These are phyloP conservation scores for Claviceps quebecensis DNA, from an alignment of 2,329 filamentous ascomycete genomes.

Conservation along the genomic window DNA sequence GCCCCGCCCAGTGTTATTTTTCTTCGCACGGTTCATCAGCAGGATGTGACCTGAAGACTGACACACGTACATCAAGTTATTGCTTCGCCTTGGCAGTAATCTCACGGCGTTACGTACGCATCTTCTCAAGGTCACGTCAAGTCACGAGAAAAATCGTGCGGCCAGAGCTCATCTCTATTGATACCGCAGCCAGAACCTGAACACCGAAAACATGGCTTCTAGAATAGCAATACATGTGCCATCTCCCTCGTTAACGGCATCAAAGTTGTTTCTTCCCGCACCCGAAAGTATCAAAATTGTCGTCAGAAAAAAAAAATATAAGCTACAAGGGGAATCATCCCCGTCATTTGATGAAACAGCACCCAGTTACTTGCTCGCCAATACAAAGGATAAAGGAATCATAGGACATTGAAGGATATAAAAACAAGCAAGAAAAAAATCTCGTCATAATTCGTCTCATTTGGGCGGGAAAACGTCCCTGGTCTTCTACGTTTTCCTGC, in stretches of 20 bases:
- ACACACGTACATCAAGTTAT: no score
- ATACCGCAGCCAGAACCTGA: background rate
- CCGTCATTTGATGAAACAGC: slow-evolving; percentile 8
- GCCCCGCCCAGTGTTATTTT: no score
- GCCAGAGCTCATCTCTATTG: background rate
- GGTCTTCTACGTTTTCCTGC: slow-evolving; percentile 9
- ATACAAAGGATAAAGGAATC: slow-evolving; percentile 17
- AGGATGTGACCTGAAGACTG: no score
- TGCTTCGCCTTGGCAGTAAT: background rate
- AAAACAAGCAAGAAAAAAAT: slow-evolving; percentile 15
- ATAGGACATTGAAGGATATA: slow-evolving; percentile 19
- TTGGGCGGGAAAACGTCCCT: slow-evolving; percentile 14
- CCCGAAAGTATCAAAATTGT: slow-evolving; percentile 14
- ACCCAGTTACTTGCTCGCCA: slow-evolving; percentile 1
- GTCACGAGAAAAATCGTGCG: background rate
- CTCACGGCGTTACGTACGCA: no score
- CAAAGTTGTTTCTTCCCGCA: background rate
- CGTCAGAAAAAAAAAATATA: slow-evolving; percentile 10
- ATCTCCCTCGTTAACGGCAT: background rate
- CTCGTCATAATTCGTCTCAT: slow-evolving; percentile 24
- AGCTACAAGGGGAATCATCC: slow-evolving; percentile 10
- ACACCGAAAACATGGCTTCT: background rate
- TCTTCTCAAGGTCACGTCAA: no score
- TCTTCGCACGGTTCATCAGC: no score
- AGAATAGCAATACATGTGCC: slow-evolving; percentile 3